Evolutionary conservation across 2,329 filamentous ascomycete species (phyloP), one percentile per base, ranked within the genome.

Genomic region (Scedosporium minutisporum): DNA sequence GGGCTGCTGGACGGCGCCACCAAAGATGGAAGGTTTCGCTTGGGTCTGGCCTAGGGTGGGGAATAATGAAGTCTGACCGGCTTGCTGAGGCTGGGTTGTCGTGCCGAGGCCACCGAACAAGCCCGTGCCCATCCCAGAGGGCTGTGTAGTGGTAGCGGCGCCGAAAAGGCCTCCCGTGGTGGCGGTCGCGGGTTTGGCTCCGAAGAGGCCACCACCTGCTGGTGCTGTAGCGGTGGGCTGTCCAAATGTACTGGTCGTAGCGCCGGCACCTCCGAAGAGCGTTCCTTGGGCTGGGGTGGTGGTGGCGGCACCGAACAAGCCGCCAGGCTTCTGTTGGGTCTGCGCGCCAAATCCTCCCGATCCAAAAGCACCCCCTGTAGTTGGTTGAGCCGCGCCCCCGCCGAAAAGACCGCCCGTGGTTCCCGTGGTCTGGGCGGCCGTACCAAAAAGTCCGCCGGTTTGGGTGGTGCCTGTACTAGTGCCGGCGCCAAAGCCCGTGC

Each of bases 21-120:
- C 82, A 65, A 87, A 86, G 14, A 86, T 68, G n/a, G 78, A 76
- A 3, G 84, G 80, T 67, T 84, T 85, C 62, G 80, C 76, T 66
- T 82, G 78, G 69, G 78, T 78, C 67, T 84, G 82, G 57, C 73
- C 80, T 71, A 79, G 67, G 42, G 69, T 70, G 3, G 60, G 48
- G 65, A 87, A 86, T 5, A 87, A 68, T 51, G 77, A 72, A 29
- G 73, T 70, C 46, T 72, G 76, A 41, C 72, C 70, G 23, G 72
- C 70, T 64, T 77, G 76, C 63, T 75, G 74, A 65, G 76, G 65
- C 62, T 76, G 71, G 33, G 60, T 64, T 60, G 70, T 71, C 14
- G 69, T 68, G 6, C 70, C 72, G 9, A 75, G 60, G 14, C 70
- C 69, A 16, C 79, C 78, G 66, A 84, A 82, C 3, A 81, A 67